These are phyloP conservation scores for Mycena galericulata DNA, from an alignment of 768 basidiomycete species.

Conservation along the genomic window DNA sequence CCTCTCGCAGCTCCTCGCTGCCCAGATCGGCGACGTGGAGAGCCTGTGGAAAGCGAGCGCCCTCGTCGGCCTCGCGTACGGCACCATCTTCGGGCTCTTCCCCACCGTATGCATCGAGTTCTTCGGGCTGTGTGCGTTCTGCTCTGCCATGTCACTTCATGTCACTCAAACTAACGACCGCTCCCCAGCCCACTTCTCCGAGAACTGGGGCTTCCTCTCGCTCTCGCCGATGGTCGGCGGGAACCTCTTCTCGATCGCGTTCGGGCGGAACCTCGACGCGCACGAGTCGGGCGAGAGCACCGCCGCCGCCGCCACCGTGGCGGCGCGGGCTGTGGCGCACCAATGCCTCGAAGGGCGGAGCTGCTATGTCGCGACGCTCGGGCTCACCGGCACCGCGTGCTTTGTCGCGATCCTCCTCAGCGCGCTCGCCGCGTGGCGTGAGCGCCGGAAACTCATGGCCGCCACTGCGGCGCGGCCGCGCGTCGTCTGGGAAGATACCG, in stretches of 20 bases:
- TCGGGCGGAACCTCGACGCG: slow-evolving; percentile 75
- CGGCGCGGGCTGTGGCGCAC: slow-evolving; percentile 37
- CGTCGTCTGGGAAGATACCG: slow-evolving; percentile 39
- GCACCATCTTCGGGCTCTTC: slow-evolving; percentile 64
- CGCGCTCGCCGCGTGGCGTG: slow-evolving; percentile 51
- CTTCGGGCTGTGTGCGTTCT: slow-evolving; percentile 71
- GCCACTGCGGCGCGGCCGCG: slow-evolving; percentile 34
- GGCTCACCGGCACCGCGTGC: slow-evolving; percentile 51
- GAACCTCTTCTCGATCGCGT: slow-evolving; percentile 75
- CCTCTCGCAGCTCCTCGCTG: slow-evolving; percentile 74
- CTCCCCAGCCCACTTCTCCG: slow-evolving; percentile 65
- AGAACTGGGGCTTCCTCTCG: slow-evolving; percentile 76
- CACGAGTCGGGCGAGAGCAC: slow-evolving; percentile 51
- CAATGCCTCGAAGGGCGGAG: slow-evolving; percentile 59
- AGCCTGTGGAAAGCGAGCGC: slow-evolving; percentile 72
- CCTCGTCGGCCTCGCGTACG: slow-evolving; percentile 64
- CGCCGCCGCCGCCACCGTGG: background rate
- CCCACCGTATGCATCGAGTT: slow-evolving; percentile 75
- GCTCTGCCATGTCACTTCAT: background rate
- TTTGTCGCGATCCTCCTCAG: slow-evolving; percentile 50
- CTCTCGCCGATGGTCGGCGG: slow-evolving; percentile 72
- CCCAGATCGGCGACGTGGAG: slow-evolving; percentile 65
- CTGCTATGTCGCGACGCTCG: slow-evolving; percentile 44
- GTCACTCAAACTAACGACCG: background rate
- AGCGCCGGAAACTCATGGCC: slow-evolving; percentile 45